Percentiles rank a stretch among this genome's conserved stretches.
phyloP scores from a whole-genome alignment of 2,329 filamentous ascomycete species.

The Pseudopithomyces chartarum region DNA sequence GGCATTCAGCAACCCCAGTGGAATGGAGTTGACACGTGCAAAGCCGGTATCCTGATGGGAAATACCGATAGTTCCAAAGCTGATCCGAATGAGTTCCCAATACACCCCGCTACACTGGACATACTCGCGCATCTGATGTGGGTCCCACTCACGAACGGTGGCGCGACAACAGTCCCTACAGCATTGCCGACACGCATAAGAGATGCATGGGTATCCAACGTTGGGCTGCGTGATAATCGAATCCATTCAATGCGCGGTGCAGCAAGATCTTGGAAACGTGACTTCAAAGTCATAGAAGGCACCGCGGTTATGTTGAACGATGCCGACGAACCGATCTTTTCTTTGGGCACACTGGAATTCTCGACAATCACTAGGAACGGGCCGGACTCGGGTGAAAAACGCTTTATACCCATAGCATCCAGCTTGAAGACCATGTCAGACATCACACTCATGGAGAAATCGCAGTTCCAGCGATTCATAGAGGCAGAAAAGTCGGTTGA shows the following conservation, averaged over 20 bases:
- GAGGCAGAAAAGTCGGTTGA: not conserved
- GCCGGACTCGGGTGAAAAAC: not conserved
- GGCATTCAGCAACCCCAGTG: not conserved
- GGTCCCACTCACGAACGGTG: not conserved
- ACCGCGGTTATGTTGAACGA: not conserved
- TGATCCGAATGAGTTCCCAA: not conserved
- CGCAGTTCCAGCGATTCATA: not conserved
- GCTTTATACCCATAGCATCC: not conserved
- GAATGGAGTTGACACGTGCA: conserved; percentile 2
- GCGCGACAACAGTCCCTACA: not conserved
- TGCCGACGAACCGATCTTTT: not conserved
- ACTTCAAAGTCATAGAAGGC: not conserved
- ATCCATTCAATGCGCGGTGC: not conserved
- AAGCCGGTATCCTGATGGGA: not conserved
- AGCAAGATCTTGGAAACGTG: not conserved
- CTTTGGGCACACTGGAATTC: not conserved
- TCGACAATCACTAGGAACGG: not conserved
- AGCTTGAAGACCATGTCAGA: not conserved
- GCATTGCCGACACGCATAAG: not conserved
- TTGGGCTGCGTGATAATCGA: not conserved
- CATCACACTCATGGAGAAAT: not conserved
- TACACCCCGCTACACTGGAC: conserved; percentile 14
- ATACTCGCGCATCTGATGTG: not conserved
- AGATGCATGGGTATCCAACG: not conserved
- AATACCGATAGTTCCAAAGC: not conserved